A percentile compares a stretch with the other conserved stretches of the same genome.
Conservation (phyloP, 768 basidiomycete species). For the Sarcodon aspratus region DNA sequence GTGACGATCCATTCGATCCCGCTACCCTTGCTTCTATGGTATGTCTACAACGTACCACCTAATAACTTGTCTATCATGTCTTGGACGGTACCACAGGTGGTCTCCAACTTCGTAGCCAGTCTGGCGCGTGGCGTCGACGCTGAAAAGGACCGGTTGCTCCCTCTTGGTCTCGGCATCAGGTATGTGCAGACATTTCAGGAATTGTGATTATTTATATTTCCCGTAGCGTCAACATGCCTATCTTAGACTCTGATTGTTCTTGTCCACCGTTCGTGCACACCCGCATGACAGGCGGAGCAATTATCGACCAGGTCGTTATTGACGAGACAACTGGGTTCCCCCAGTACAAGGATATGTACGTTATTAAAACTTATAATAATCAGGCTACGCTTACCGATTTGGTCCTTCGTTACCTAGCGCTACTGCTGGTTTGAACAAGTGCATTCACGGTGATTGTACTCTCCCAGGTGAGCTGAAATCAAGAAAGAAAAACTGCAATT, state of each 20-base stretch:
- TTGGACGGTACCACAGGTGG: slow-evolving; percentile 5
- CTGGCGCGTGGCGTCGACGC: slow-evolving; percentile 13
- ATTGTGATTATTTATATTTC: neutral
- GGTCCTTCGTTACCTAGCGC: slow-evolving; percentile 3
- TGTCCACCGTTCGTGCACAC: slow-evolving; percentile 17
- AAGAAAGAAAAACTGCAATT: neutral
- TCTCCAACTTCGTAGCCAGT: slow-evolving; percentile 15
- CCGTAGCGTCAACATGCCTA: slow-evolving; percentile 14
- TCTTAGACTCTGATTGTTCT: slow-evolving; percentile 12
- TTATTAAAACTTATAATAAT: neutral
- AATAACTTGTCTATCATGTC: neutral
- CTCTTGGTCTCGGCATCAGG: slow-evolving; percentile 17
- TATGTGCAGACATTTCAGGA: slow-evolving; percentile 1
- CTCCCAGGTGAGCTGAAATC: slow-evolving; percentile 13
- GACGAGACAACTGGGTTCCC: slow-evolving; percentile 17
- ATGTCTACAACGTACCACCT: neutral
- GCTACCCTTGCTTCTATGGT: slow-evolving; percentile 16
- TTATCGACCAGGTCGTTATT: slow-evolving; percentile 12
- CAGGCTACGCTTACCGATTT: no score
- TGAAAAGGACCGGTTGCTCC: slow-evolving; percentile 12
- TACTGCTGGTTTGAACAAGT: slow-evolving; percentile 13
- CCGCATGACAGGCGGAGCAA: slow-evolving; percentile 18
- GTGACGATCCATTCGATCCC: slow-evolving; percentile 12
- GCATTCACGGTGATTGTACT: slow-evolving; percentile 12
- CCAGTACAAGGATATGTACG: slow-evolving; percentile 9